Percentiles rank a stretch among this genome's conserved stretches.
Conservation (phyloP, 305 asterid genomes). For the Solanum hybrid region DNA sequence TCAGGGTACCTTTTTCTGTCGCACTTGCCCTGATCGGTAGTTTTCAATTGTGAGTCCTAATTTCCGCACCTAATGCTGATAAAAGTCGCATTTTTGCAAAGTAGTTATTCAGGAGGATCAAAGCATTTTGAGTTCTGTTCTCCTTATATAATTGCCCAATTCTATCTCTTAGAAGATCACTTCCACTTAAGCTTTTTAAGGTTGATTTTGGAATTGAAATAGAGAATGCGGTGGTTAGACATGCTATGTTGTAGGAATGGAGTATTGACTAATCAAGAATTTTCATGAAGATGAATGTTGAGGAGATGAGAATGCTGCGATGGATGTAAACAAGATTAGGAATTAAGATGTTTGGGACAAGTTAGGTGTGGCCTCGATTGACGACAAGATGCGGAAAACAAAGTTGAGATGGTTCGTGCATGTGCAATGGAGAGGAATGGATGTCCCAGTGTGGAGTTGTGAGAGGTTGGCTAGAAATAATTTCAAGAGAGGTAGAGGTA, state of each 20-base stretch:
- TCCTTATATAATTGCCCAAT: neutral
- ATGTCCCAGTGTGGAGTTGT: neutral
- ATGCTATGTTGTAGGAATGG: neutral
- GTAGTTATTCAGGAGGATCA: neutral
- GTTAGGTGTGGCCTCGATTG: neutral
- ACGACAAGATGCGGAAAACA: neutral
- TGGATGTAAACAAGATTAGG: neutral
- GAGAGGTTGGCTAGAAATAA: neutral
- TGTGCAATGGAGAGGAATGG: neutral
- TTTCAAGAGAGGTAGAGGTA: neutral
- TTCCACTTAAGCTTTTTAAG: neutral
- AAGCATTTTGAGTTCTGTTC: neutral
- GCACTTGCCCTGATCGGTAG: conserved; percentile 29
- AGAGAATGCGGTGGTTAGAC: neutral
- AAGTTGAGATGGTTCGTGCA: neutral
- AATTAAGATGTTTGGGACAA: neutral
- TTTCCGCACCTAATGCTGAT: neutral
- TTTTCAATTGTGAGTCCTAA: conserved; percentile 14
- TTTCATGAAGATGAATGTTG: neutral
- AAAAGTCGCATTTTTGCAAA: neutral
- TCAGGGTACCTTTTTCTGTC: conserved; percentile 31
- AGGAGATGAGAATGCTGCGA: neutral
- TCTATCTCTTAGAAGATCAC: neutral
- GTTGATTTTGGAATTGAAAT: neutral
- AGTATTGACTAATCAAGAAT: neutral